These are phyloP conservation scores for Wickerhamiella vanderwaltii DNA, from an alignment of 805 yeast species.

Conservation along the genomic window DNA sequence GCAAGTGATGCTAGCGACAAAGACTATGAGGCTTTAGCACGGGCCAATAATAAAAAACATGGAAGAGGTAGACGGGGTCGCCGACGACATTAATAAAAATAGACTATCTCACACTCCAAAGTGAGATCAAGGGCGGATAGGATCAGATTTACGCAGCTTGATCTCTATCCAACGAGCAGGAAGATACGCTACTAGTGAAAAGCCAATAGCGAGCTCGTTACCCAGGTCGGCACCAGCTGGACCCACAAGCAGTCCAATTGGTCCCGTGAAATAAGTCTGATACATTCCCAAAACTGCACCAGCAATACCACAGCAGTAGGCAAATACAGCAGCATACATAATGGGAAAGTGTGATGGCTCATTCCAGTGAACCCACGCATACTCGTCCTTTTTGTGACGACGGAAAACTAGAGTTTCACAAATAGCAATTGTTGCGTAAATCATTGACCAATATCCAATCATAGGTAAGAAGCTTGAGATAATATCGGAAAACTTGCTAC, in stretches of 20 bases:
- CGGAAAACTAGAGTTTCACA: slow-evolving; percentile 61
- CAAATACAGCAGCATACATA: slow-evolving; percentile 57
- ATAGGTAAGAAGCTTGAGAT: slow-evolving; percentile 75
- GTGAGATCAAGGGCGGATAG: background rate
- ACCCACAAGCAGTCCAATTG: slow-evolving; percentile 53
- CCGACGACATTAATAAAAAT: no score
- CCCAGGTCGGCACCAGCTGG: slow-evolving; percentile 69
- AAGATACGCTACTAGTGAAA: slow-evolving; percentile 56
- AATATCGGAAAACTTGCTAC: slow-evolving; percentile 57
- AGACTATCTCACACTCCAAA: background rate
- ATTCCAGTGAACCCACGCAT: slow-evolving; percentile 70
- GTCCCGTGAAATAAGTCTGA: slow-evolving; percentile 74
- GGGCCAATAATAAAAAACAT: no score
- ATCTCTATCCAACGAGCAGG: slow-evolving; percentile 52
- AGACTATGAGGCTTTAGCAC: no score
- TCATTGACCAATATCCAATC: slow-evolving; percentile 86
- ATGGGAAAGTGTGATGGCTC: slow-evolving; percentile 45
- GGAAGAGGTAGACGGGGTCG: no score
- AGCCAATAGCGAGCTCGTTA: slow-evolving; percentile 64
- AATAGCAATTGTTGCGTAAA: slow-evolving; percentile 56
- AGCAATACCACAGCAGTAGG: slow-evolving; percentile 58
- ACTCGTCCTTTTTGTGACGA: slow-evolving; percentile 35
- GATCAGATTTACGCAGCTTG: slow-evolving; percentile 29
- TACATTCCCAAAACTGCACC: slow-evolving; percentile 85
- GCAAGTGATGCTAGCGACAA: no score